Conservation (phyloP, 2,329 filamentous ascomycete genomes). For the Scedosporium minutisporum region DNA sequence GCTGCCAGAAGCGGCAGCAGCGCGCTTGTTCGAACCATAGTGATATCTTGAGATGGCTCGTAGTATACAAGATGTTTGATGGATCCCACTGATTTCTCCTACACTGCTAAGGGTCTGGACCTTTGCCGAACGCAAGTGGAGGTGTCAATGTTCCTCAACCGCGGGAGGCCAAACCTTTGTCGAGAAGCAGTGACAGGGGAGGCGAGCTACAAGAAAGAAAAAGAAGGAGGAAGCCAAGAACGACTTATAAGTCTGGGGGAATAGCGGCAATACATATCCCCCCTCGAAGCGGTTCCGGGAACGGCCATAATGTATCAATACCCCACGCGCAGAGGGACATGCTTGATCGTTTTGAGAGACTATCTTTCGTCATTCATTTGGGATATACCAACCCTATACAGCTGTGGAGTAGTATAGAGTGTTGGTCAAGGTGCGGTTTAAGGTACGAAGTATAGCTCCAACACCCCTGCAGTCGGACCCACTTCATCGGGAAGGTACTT, state of each 20-base stretch:
- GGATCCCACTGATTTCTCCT: too few species aligned
- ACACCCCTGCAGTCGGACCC: not conserved
- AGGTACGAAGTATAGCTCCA: not conserved
- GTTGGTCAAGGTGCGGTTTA: not conserved
- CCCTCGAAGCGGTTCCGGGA: not conserved
- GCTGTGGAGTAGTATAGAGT: not conserved
- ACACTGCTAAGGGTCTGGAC: not conserved
- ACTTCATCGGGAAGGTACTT: slow-evolving; percentile 2
- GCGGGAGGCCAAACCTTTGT: not conserved
- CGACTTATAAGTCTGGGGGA: not conserved
- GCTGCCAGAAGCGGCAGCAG: slow-evolving; percentile 25
- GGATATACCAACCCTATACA: not conserved
- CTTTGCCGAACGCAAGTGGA: not conserved
- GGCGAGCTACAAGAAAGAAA: not conserved
- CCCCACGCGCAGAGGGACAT: not conserved
- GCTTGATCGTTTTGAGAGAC: not conserved
- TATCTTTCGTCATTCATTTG: slow-evolving; percentile 1
- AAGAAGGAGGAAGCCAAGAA: not conserved
- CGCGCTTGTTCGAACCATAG: slow-evolving; percentile 26
- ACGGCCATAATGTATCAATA: not conserved
- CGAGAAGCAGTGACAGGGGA: not conserved
- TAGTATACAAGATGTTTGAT: not conserved
- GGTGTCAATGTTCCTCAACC: not conserved
- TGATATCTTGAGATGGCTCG: slow-evolving; percentile 13
- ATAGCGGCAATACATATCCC: not conserved